Percentiles rank a stretch among this genome's conserved stretches.
phyloP scores from a whole-genome alignment of 257 asterid genomes.

The Capsicum baccatum region DNA sequence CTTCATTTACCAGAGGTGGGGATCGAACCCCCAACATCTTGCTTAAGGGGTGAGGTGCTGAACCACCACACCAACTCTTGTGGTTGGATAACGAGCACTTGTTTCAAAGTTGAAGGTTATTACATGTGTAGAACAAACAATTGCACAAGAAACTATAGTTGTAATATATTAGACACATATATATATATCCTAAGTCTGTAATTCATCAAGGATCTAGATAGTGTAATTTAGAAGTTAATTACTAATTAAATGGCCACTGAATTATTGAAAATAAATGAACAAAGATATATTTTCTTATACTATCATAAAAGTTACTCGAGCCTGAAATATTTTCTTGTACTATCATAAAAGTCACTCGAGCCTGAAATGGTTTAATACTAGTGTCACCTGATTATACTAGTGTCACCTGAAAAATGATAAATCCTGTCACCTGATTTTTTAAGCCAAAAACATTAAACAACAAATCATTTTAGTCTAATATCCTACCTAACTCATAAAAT shows the following conservation, averaged over 20 bases:
- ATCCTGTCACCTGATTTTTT: neutral
- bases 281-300: neutral
- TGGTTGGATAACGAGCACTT: too few relatives aligned
- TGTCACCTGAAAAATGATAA: neutral
- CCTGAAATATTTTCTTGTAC: neutral
- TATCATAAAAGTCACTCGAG: neutral
- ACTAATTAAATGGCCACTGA: neutral
- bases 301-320: neutral
- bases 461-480: neutral
- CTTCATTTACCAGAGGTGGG: too few relatives aligned
- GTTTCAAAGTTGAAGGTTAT: too few relatives aligned
- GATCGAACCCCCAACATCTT: too few relatives aligned
- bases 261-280: neutral
- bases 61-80: too few relatives aligned
- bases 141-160: neutral
- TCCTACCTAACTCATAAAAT: neutral
- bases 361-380: too few relatives aligned
- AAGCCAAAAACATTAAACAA: neutral
- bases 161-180: neutral
- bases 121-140: too few relatives aligned
- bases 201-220: neutral
- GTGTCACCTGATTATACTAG: too few relatives aligned
- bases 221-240: neutral
- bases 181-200: neutral
- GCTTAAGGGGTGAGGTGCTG: too few relatives aligned